These are phyloP conservation scores for Mortierella sp. DNA, from an alignment of 371 early-diverging fungal genomes.

Conservation along the genomic window DNA sequence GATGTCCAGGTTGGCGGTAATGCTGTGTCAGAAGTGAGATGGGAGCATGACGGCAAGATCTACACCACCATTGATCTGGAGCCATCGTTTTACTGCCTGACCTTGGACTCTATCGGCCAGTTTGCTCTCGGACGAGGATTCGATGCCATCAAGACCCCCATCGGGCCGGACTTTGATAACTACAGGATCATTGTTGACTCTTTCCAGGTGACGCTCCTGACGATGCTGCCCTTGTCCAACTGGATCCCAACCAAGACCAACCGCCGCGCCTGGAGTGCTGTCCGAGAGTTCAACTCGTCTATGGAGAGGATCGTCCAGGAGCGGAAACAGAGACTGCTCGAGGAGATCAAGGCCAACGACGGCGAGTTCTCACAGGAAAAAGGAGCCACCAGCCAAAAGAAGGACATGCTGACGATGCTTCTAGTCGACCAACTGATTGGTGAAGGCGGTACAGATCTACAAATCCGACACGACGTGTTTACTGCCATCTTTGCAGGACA, in stretches of 20 bases:
- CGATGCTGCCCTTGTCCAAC: constrained; percentile 44
- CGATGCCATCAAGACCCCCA: constrained; percentile 44
- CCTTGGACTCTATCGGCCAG: constrained; percentile 51
- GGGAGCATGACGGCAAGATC: constrained; percentile 29
- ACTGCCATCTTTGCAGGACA: constrained; percentile 53
- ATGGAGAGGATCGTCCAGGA: constrained; percentile 35
- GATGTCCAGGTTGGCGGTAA: not conserved
- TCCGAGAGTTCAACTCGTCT: constrained; percentile 30
- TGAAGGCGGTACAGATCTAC: constrained; percentile 30
- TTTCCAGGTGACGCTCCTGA: constrained; percentile 38
- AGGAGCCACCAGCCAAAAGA: constrained; percentile 42
- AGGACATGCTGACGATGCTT: constrained; percentile 53
- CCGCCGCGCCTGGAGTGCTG: constrained; percentile 45
- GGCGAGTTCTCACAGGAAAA: constrained; percentile 39
- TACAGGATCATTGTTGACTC: constrained; percentile 55
- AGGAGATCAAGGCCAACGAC: constrained; percentile 31
- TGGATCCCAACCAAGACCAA: constrained; percentile 55
- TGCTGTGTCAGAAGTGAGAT: not conserved
- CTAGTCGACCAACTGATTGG: constrained; percentile 47
- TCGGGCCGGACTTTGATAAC: constrained; percentile 49
- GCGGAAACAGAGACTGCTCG: constrained; percentile 32
- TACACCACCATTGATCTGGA: constrained; percentile 47
- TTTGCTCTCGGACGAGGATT: constrained; percentile 52
- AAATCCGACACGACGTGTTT: constrained; percentile 49
- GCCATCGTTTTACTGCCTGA: constrained; percentile 45